A percentile compares a stretch with the other conserved stretches of the same genome.
Evolutionary conservation across 2,329 filamentous ascomycete genomes (phyloP).

Genomic region (Onygena corvina): DNA sequence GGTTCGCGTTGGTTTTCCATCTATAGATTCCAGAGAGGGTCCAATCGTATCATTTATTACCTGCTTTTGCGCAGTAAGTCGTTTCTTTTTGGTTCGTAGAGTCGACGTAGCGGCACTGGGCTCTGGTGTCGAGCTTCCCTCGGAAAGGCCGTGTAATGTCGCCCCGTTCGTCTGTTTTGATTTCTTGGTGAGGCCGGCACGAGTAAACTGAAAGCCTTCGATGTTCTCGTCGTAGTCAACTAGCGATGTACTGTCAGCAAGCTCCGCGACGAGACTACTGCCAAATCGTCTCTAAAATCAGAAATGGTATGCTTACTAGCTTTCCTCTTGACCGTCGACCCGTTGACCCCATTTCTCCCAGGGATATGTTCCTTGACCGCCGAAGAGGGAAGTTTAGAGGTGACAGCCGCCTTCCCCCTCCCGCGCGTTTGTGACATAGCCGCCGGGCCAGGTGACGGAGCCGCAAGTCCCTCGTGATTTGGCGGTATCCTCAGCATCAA

Average conservation of each 20-base stretch:
- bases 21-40: background rate
- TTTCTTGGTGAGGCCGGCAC: constrained; percentile 32
- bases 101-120: background rate
- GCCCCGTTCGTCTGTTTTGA: constrained; percentile 16
- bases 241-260: constrained; percentile 10
- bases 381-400: constrained; percentile 7
- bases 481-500: constrained; percentile 3
- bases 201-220: constrained; percentile 64
- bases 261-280: too few species aligned
- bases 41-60: background rate
- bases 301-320: constrained; percentile 31
- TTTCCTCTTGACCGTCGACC: constrained; percentile 31
- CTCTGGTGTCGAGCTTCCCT: background rate
- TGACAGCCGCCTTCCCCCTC: constrained; percentile 7
- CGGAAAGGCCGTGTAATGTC: constrained; percentile 16
- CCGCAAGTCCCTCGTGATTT: background rate
- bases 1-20: background rate
- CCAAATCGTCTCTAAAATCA: too few species aligned
- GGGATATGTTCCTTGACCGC: constrained; percentile 4
- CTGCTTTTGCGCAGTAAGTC: background rate
- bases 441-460: background rate
- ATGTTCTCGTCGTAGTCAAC: constrained; percentile 58
- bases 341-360: constrained; percentile 13
- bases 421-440: constrained; percentile 14
- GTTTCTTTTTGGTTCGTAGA: background rate